Conservation (phyloP, 1,284 basidiomycete genomes). For the Golubevia pallescens region DNA sequence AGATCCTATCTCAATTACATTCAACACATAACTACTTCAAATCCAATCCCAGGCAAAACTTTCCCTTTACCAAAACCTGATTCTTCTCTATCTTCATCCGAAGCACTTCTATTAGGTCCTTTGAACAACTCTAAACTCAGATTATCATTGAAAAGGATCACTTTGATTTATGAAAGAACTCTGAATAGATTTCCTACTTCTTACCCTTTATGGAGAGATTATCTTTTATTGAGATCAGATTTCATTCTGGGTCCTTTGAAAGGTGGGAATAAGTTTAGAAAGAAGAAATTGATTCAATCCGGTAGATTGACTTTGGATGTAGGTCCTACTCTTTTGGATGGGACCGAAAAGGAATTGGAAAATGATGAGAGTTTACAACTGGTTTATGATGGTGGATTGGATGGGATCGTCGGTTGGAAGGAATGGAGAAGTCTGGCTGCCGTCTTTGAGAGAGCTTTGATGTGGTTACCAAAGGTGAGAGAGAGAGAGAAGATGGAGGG, state of each 20-base stretch:
- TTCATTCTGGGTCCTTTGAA: slow-evolving; percentile 51
- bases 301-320: slow-evolving; percentile 39
- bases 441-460: slow-evolving; percentile 52
- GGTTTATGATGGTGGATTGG: slow-evolving; percentile 25
- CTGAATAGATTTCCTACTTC: slow-evolving; percentile 47
- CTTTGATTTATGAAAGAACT: slow-evolving; percentile 56
- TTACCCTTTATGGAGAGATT: slow-evolving; percentile 54
- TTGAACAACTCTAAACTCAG: slow-evolving; percentile 34
- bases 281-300: slow-evolving; percentile 37
- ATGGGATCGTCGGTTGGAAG: slow-evolving; percentile 48
- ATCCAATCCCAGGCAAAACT: slow-evolving; percentile 12
- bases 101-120: slow-evolving; percentile 38
- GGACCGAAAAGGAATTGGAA: slow-evolving; percentile 28
- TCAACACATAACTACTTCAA: slow-evolving; percentile 47
- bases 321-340: slow-evolving; percentile 50
- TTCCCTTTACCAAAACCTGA: slow-evolving; percentile 26
- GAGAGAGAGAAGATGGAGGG: too few relatives aligned
- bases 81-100: slow-evolving; percentile 21
- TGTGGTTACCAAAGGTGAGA: slow-evolving; percentile 43
- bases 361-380: slow-evolving; percentile 7
- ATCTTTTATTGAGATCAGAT: slow-evolving; percentile 43
- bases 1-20: slow-evolving; percentile 58
- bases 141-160: slow-evolving; percentile 41
- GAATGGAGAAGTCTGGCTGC: slow-evolving; percentile 59
- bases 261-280: slow-evolving; percentile 23